Conservation (phyloP, 805 yeast genomes). For the Cyberlindnera amylophila region DNA sequence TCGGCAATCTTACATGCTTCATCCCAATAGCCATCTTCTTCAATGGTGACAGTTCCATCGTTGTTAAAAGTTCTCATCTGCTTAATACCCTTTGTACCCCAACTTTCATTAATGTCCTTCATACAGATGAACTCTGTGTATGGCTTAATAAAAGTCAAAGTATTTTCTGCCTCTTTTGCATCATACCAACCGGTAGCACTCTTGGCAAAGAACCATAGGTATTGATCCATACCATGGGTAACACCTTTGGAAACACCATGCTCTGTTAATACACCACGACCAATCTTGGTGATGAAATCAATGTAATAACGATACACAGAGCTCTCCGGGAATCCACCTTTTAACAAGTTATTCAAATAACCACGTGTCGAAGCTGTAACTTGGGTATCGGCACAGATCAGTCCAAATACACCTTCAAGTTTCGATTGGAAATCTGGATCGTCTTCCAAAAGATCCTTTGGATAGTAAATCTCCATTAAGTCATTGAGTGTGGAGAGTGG, state of each 20-base stretch:
- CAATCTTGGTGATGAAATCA: slow-evolving; percentile 8
- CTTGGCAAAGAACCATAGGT: slow-evolving; percentile 32
- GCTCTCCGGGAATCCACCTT: slow-evolving; percentile 25
- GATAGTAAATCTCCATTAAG: slow-evolving; percentile 26
- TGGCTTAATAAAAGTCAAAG: slow-evolving; percentile 18
- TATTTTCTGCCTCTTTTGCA: slow-evolving; percentile 4
- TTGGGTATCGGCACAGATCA: slow-evolving; percentile 36
- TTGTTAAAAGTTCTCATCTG: slow-evolving; percentile 7
- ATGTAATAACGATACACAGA: slow-evolving; percentile 30
- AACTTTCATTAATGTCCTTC: slow-evolving; percentile 2
- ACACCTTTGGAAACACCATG: slow-evolving; percentile 28
- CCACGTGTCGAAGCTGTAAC: slow-evolving; percentile 36
- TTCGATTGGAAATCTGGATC: slow-evolving; percentile 10
- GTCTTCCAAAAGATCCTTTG: slow-evolving; percentile 15
- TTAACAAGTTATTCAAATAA: slow-evolving; percentile 24
- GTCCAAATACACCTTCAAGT: slow-evolving; percentile 29
- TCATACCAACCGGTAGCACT: slow-evolving; percentile 6
- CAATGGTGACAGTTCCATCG: slow-evolving; percentile 8
- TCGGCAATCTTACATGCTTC: slow-evolving; percentile 11
- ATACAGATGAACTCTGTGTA: slow-evolving; percentile 16
- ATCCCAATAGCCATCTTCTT: slow-evolving; percentile 8
- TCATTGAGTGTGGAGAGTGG: slow-evolving; percentile 17
- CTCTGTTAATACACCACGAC: slow-evolving; percentile 15
- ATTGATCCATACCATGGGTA: slow-evolving; percentile 35
- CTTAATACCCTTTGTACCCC: slow-evolving; percentile 7